Base-by-base conservation (phyloP, 495 filamentous ascomycete genomes). In the Penicillium macrosclerotiorum region DNA sequence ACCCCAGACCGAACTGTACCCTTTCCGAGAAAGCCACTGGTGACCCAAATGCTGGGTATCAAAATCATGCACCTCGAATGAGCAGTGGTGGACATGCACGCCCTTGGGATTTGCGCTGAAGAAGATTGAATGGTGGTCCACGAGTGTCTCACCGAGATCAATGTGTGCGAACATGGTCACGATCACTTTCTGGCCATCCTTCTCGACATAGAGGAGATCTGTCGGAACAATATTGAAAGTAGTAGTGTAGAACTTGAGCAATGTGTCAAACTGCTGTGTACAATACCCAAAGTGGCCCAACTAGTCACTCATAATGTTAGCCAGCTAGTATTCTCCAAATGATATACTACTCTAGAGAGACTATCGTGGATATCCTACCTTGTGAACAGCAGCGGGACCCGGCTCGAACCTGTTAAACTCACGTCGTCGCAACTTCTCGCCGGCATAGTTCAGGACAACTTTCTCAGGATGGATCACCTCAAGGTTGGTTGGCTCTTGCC, bases 41-140 rank as follows among this genome's bases (percentile, higher is more conserved):
- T 89, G 85, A 6, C 85, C 85, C n/a, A 89, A 69, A 34, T 83
- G 69, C 63, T 88, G 84, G 3, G 80, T 78, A 46, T 89, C 85
- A 54, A 84, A 84, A 56, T 89, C 83, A 62, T 85, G 80, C 11
- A 85, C 83, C 66, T 89, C 85, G 47, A 83, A 89, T 1, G 73
- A 79, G 12, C 77, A 78, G 59, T 89, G 85, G 58, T 88, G 85
- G 3, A 88, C 81, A 55, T 84, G 81, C 5, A 24, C 8, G 16
- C 73, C 73, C 83, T 61, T 86, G 13, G 72, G 65, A 3, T 71
- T 73, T 40, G 65, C 53, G 52, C 73, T 74, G 60, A 88, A 74
- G 72, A 88, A 87, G 63, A 88, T 82, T 20, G 64, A 69, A 63
- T 89, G 85, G 55, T 89, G 85, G 54, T 89, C 85, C 2, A 82